Evolutionary conservation across 1,284 basidiomycete genomes (phyloP), one percentile per base, ranked within the genome.

Genomic region (Ustilago xerochloae): DNA sequence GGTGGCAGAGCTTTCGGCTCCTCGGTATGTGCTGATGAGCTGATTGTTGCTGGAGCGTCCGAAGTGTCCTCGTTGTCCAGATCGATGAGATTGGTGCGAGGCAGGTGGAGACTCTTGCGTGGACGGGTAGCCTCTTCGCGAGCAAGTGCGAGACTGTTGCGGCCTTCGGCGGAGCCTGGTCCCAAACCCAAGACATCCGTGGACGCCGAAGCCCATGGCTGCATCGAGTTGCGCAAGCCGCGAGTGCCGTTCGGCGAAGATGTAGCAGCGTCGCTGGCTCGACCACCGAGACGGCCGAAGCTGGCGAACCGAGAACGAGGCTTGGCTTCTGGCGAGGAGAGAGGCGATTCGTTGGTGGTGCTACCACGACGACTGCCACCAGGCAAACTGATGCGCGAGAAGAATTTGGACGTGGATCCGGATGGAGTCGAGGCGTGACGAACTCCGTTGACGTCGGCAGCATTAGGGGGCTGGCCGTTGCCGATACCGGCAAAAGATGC

Each of bases 161-260:
- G 59, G 3, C 55, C 59, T 41, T 53, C 53, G 12, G 33, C 12
- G n/a, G 58, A 20, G 18, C 35, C 45, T 2, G 50, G 22, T 10
- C 36, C 36, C 13, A 74, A 55, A 15, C 36, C 49, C 3, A 74
- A 58, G 24, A 65, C 61, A n/a, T 74, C 71, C 4, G 71, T 74
- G 24, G 71, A 74, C 6, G 65, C 65, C 0, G 71, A 74, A 2
- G 71, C 71, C 71, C 71, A 74, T 1, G 62, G 43, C 48, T 69
- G 57, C 59, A 70, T 70, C 24, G 68, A 58, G 18, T 62, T 58
- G 26, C 63, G 58, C 53, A 71, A 51, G 35, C 45, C 50, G n/a
- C 33, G 54, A 10, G 20, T 30, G 16, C 33, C 50, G 16, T 38
- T 58, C 6, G 59, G 47, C 9, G 46, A 43, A 16, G 52, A 15